Percentiles rank a stretch among this genome's conserved stretches.
These are phyloP conservation scores for Thraustochytrium sp. DNA, from an alignment of 352 stramenopile species.

Conservation along the genomic window DNA sequence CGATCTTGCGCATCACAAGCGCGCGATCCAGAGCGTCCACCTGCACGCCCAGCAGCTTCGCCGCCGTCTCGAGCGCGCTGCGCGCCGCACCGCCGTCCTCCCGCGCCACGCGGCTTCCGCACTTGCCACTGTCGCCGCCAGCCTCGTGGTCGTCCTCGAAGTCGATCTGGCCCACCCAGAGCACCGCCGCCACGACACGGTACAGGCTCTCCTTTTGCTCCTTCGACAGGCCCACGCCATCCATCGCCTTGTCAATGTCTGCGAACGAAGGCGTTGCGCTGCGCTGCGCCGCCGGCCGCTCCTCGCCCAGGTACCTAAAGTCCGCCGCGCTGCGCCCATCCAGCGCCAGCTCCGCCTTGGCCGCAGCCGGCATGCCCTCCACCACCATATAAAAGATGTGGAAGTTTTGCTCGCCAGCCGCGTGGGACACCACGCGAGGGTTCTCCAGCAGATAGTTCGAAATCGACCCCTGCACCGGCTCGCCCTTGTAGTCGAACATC, in stretches of 20 bases:
- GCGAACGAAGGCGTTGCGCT: slow-evolving; percentile 53
- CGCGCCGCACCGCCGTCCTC: slow-evolving; percentile 50
- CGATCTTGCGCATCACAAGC: slow-evolving; percentile 54
- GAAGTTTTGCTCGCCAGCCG: slow-evolving; percentile 75
- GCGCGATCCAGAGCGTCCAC: background rate
- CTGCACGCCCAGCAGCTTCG: slow-evolving; percentile 14
- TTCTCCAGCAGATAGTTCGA: slow-evolving; percentile 85
- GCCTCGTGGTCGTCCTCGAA: slow-evolving; percentile 61
- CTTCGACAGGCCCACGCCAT: slow-evolving; percentile 71
- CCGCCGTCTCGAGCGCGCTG: background rate
- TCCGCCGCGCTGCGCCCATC: background rate
- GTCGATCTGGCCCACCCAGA: slow-evolving; percentile 89
- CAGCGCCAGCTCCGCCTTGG: background rate
- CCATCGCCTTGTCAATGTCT: slow-evolving; percentile 52
- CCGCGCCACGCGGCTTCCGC: background rate
- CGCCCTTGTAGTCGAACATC: slow-evolving; percentile 81
- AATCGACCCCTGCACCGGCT: slow-evolving; percentile 68
- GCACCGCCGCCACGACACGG: slow-evolving; percentile 70
- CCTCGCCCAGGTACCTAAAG: slow-evolving; percentile 49
- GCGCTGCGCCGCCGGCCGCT: background rate
- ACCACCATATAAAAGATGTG: slow-evolving; percentile 86
- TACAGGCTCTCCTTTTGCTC: slow-evolving; percentile 85
- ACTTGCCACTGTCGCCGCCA: slow-evolving; percentile 3
- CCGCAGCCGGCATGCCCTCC: slow-evolving; percentile 45
- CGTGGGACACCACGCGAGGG: slow-evolving; percentile 72